These are phyloP conservation scores for Dendrobium chrysotoxum DNA, from an alignment of 106 monocot genomes.

Conservation along the genomic window DNA sequence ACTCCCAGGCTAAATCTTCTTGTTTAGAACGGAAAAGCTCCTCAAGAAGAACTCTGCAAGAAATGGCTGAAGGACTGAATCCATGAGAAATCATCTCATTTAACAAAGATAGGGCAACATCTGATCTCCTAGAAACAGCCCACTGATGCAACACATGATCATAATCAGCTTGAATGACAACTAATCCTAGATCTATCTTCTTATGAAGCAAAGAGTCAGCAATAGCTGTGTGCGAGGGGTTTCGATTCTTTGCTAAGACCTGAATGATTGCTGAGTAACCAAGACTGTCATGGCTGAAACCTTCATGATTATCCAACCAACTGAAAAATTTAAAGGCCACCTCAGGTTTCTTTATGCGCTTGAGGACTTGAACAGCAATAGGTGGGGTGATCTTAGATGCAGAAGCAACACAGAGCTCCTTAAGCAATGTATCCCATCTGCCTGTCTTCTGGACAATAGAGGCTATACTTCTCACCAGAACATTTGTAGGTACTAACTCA, in stretches of 20 bases:
- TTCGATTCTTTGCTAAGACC: conserved; percentile 10
- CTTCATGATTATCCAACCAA: conserved; percentile 11
- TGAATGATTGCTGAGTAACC: conserved; percentile 11
- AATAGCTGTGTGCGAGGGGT: conserved; percentile 1
- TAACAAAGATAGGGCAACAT: conserved; percentile 5
- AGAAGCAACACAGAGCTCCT: conserved; percentile 16
- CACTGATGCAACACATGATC: conserved; percentile 15
- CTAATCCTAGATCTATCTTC: conserved; percentile 9
- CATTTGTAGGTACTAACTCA: conserved; percentile 2
- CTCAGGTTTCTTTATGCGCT: conserved; percentile 18
- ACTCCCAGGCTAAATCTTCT: conserved; percentile 15
- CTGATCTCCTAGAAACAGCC: conserved; percentile 6
- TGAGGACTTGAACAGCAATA: conserved; percentile 15
- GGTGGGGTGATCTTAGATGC: conserved; percentile 13
- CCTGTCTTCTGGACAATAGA: conserved; percentile 18
- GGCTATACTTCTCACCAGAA: conserved; percentile 19
- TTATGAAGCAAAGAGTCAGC: conserved; percentile 19
- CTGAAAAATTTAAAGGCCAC: conserved; percentile 13
- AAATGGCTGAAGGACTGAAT: conserved; percentile 11
- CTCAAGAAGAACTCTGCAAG: conserved; percentile 12
- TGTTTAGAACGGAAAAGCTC: conserved; percentile 11
- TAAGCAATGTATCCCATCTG: conserved; percentile 13
- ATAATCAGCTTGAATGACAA: conserved; percentile 7
- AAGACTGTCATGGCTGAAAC: conserved; percentile 16
- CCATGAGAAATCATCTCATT: conserved; percentile 13